Percentiles rank a stretch among this genome's conserved stretches.
Evolutionary conservation across 805 yeast species (phyloP).

Genomic region (Metschnikowia shivogae): DNA sequence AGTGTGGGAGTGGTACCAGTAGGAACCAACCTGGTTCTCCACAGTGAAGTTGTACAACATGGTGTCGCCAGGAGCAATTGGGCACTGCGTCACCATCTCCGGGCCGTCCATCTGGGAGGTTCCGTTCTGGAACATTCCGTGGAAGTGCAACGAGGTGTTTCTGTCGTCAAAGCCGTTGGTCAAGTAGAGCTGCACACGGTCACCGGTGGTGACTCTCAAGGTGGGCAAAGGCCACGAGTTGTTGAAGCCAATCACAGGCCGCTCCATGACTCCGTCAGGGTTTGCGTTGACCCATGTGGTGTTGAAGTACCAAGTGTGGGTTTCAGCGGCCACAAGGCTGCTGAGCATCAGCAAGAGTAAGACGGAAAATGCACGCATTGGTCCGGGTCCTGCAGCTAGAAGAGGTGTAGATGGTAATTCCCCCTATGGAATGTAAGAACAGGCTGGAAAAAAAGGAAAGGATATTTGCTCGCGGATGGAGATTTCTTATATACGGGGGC

Average conservation of each 20-base stretch:
- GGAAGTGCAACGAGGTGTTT: constrained; percentile 85
- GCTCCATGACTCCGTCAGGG: constrained; percentile 59
- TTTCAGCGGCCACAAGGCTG: constrained; percentile 33
- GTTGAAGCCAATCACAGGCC: constrained; percentile 63
- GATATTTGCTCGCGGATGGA: constrained; percentile 11
- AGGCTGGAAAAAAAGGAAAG: constrained; percentile 19
- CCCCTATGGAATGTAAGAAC: constrained; percentile 20
- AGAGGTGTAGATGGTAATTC: constrained; percentile 7
- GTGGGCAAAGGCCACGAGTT: constrained; percentile 86
- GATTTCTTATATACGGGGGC: constrained; percentile 8
- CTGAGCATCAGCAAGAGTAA: constrained; percentile 18
- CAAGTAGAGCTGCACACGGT: constrained; percentile 66
- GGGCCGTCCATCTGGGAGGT: constrained; percentile 88
- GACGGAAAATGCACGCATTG: constrained; percentile 16
- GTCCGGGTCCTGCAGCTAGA: constrained; percentile 12
- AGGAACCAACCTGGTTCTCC: constrained; percentile 78
- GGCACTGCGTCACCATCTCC: constrained; percentile 83
- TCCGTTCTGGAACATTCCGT: constrained; percentile 83
- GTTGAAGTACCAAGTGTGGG: constrained; percentile 63
- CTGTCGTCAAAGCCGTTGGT: constrained; percentile 64
- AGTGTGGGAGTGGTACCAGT: constrained; percentile 97
- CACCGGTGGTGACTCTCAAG: constrained; percentile 72
- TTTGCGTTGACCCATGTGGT: constrained; percentile 64
- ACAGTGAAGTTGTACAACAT: constrained; percentile 86
- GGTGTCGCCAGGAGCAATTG: constrained; percentile 74